Base-by-base conservation (phyloP, 371 early-diverging fungal genomes). In the Syncephalis fuscata region DNA sequence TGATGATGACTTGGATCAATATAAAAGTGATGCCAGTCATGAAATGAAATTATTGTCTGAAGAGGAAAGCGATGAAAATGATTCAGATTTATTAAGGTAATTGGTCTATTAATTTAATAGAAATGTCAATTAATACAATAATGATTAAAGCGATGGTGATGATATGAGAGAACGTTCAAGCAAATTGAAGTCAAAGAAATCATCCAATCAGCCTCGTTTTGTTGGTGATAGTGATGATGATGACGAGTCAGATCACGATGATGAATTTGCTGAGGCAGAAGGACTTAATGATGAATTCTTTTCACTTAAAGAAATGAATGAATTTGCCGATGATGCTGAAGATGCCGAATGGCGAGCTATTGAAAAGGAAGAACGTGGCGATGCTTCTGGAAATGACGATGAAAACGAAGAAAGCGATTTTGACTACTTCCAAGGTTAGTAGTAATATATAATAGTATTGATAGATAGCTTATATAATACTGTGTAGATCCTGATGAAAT, bases 251-350 rank as follows among this genome's bases (percentile, higher is more conserved):
- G 52, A 46, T 10, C 51, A 52, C 10, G 32, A 45, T 37, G 62
- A 58, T 0, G 46, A 45, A 1, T 24, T 22, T 4, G 15, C 3
- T 17, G 39, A 3, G 15, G 37, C 36, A 21, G 39, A 39, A 8
- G 77, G 74, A 52, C 69, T 79, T 0, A 76, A 79, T 45, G 80
- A 79, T 51, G 74, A 74, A 14, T 79, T 79, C n/a, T 79, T 79
- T 52, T 68, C 72, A 44, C 49, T 79, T 40, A 68, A 68, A 0
- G 66, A 59, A 44, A 64, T 64, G 3, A 70, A 71, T 8, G 53
- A 65, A 14, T 53, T 59, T 2, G 61, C 65, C 5, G 57, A 58
- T 45, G 48, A 49, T n/a, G 44, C 39, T 45, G 50, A 62, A 39
- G 56, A 53, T 39, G 38, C 51, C 54, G 59, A 48, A 9, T 42